A percentile compares a stretch with the other conserved stretches of the same genome.
These are phyloP conservation scores for Chrysochromulina tobinii DNA, from an alignment of 78 protist species.

Conservation along the genomic window DNA sequence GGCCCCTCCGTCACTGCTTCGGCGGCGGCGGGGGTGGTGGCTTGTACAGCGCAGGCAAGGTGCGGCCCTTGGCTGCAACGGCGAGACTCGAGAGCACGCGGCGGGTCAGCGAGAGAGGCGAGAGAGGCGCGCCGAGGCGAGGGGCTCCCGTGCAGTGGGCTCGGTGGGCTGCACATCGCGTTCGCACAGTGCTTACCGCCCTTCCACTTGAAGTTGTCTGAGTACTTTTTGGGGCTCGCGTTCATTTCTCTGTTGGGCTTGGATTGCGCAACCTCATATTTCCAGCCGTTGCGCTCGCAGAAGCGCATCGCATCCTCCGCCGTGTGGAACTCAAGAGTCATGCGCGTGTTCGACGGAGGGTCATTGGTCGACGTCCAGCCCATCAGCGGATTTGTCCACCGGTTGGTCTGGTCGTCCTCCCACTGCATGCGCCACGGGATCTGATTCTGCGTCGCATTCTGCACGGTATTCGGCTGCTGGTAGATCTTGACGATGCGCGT, in stretches of 20 bases:
- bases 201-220: not conserved
- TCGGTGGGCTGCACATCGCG: too few relatives aligned
- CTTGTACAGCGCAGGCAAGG: too few relatives aligned
- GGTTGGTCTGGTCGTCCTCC: not conserved
- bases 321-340: not conserved
- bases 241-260: not conserved
- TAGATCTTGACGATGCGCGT: not conserved
- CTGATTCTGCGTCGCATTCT: not conserved
- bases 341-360: not conserved
- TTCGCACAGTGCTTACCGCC: not conserved
- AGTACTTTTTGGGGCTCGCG: not conserved
- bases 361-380: not conserved
- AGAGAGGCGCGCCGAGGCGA: too few relatives aligned
- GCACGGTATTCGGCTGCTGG: not conserved
- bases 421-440: not conserved
- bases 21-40: too few relatives aligned
- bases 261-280: not conserved
- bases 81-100: too few relatives aligned
- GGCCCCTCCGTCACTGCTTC: too few relatives aligned
- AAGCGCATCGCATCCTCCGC: not conserved
- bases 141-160: too few relatives aligned
- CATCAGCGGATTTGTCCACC: constrained; percentile 10
- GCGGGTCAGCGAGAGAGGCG: too few relatives aligned
- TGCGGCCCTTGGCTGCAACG: too few relatives aligned
- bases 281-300: not conserved